Conservation (phyloP, 345 rosid species). For the Citrus sp. region DNA sequence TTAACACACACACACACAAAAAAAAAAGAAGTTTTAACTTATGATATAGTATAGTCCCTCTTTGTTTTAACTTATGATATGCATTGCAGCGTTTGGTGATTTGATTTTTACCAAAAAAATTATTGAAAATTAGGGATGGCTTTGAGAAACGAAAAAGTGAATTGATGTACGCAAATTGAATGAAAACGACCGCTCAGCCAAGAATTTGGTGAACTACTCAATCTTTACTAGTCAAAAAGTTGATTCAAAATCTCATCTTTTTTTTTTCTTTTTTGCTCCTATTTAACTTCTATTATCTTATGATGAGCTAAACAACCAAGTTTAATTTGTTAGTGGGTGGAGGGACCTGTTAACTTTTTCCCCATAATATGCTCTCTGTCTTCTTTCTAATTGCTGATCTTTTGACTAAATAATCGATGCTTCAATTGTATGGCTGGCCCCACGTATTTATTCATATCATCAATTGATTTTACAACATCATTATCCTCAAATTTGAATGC, state of each 20-base stretch:
- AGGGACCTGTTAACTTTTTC: slow-evolving; percentile 17
- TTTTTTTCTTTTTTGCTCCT: neutral
- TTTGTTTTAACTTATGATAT: no score
- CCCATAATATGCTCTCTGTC: slow-evolving; percentile 36
- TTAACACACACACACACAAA: no score
- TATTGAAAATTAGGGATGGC: no score
- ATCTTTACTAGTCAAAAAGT: neutral
- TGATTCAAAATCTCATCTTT: neutral
- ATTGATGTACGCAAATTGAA: neutral
- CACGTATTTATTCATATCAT: neutral
- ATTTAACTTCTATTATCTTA: slow-evolving; percentile 13
- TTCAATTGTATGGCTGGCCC: slow-evolving; percentile 6
- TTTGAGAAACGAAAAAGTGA: neutral
- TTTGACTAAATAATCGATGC: slow-evolving; percentile 14
- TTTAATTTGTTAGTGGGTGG: slow-evolving; percentile 22
- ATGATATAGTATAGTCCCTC: no score
- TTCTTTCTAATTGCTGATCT: slow-evolving; percentile 4
- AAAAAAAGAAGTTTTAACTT: no score
- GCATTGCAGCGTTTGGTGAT: no score
- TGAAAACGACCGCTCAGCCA: neutral
- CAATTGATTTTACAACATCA: neutral
- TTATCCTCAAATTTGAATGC: neutral
- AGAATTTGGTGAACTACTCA: slow-evolving; percentile 10
- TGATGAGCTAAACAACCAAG: slow-evolving; percentile 14
- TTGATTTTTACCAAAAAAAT: no score